Evolutionary conservation across 192 early-diverging fungal genomes (phyloP).

Genomic region (Mortierella antarctica): DNA sequence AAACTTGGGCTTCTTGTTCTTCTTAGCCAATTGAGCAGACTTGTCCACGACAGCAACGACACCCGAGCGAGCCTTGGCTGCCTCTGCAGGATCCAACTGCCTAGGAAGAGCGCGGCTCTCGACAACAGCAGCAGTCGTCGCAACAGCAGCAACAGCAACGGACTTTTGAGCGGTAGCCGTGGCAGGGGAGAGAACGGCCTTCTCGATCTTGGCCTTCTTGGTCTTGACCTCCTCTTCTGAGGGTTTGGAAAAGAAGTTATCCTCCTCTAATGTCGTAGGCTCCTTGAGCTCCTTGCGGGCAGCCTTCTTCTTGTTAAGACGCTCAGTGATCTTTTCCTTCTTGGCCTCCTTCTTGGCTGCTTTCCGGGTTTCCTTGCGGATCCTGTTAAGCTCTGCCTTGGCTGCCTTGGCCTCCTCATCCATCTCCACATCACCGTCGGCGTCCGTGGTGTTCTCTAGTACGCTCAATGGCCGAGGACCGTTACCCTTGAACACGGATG

Average conservation of each 20-base stretch:
- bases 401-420: conserved; percentile 23
- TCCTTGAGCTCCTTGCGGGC: conserved; percentile 50
- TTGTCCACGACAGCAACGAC: conserved; percentile 61
- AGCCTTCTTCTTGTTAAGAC: conserved; percentile 35
- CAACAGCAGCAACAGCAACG: background rate
- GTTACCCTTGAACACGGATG: conserved; percentile 47
- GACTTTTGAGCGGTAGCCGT: background rate
- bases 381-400: conserved; percentile 7
- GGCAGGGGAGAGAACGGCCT: conserved; percentile 3
- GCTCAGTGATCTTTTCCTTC: conserved; percentile 29
- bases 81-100: conserved; percentile 29
- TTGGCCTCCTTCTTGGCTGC: conserved; percentile 28
- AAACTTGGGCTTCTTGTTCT: conserved; percentile 58
- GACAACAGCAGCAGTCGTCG: background rate
- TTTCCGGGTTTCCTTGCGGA: conserved; percentile 17
- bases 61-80: conserved; percentile 50
- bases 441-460: background rate
- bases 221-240: conserved; percentile 28
- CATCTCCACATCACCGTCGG: conserved; percentile 38
- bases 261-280: conserved; percentile 31
- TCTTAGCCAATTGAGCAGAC: conserved; percentile 55
- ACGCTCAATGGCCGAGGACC: conserved; percentile 51
- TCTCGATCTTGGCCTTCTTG: conserved; percentile 46
- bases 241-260: conserved; percentile 47
- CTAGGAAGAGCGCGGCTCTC: background rate